Conservation (phyloP, 2,329 filamentous ascomycete species). For the Aureobasidium sp. region DNA sequence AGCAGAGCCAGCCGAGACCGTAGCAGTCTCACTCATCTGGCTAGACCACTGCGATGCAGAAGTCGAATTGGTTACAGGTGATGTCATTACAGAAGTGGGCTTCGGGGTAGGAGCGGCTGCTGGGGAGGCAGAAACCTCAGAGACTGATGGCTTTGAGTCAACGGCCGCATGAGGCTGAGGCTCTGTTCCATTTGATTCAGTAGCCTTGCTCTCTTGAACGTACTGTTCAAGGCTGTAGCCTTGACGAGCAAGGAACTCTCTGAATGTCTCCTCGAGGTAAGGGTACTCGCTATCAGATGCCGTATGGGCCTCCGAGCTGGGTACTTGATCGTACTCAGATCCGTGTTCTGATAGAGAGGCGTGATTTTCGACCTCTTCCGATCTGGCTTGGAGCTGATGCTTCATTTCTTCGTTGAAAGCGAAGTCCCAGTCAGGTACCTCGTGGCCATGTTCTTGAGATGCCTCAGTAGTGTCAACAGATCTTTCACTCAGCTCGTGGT, state of each 20-base stretch:
- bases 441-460: background rate
- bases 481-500: background rate
- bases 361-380: background rate
- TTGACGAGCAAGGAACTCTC: background rate
- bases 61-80: background rate
- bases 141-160: background rate
- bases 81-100: background rate
- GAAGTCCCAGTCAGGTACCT: background rate
- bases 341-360: background rate
- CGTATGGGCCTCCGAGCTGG: background rate
- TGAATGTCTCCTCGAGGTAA: background rate
- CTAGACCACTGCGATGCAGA: constrained; percentile 5
- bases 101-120: constrained; percentile 1
- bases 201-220: background rate
- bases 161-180: background rate
- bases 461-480: background rate
- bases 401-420: background rate
- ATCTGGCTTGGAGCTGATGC: background rate
- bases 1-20: background rate
- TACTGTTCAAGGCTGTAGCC: background rate
- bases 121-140: background rate
- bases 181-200: background rate
- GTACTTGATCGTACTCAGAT: background rate
- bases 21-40: background rate
- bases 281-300: background rate